These are phyloP conservation scores for Davidsoniella australis DNA, from an alignment of 2,329 filamentous ascomycete genomes.

Conservation along the genomic window DNA sequence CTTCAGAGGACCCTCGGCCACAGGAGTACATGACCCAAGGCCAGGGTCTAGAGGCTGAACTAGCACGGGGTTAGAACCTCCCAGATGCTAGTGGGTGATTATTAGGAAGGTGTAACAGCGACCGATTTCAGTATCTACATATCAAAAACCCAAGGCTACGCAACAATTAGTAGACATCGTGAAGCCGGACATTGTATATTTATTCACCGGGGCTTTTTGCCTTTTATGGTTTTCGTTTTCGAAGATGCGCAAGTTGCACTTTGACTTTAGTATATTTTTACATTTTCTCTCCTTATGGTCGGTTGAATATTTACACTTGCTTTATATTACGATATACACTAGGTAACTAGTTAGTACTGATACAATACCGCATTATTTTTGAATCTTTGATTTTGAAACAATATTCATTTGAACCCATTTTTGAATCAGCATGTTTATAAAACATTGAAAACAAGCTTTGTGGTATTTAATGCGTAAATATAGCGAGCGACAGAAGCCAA, in stretches of 20 bases:
- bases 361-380: too few relatives aligned
- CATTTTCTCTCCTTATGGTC: too few relatives aligned
- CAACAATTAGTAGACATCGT: neutral
- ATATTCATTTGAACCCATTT: too few relatives aligned
- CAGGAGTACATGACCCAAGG: slow-evolving; percentile 36
- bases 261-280: too few relatives aligned
- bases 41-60: slow-evolving; percentile 39
- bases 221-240: neutral
- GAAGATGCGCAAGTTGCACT: too few relatives aligned
- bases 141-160: too few relatives aligned
- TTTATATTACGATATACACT: too few relatives aligned
- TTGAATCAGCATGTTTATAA: neutral
- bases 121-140: too few relatives aligned
- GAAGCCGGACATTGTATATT: neutral
- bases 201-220: neutral
- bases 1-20: slow-evolving; percentile 40
- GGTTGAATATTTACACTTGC: too few relatives aligned
- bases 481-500: neutral
- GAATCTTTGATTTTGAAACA: too few relatives aligned
- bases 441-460: too few relatives aligned
- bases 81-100: neutral
- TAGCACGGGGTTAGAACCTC: slow-evolving; percentile 22
- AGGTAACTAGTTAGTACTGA: too few relatives aligned
- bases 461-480: neutral
- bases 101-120: neutral